phyloP scores from a whole-genome alignment of 225 moss, liverwort and hornwort species.

The Asterella californica region DNA sequence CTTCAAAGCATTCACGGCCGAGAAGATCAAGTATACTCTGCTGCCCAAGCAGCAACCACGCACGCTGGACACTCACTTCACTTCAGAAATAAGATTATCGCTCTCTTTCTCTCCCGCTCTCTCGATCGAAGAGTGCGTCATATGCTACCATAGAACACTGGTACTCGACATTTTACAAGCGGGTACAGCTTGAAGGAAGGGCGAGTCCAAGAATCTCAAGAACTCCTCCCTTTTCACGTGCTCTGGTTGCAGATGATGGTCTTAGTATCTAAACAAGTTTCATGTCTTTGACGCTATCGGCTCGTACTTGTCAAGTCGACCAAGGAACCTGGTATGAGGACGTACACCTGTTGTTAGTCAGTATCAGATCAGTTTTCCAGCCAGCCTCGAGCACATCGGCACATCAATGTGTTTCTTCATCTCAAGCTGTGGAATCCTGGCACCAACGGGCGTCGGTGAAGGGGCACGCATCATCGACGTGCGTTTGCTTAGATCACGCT shows the following conservation, averaged over 20 bases:
- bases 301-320: background rate
- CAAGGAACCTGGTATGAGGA: background rate
- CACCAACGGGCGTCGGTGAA: background rate
- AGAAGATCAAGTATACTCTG: too few relatives aligned
- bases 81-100: too few relatives aligned
- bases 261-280: background rate
- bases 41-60: too few relatives aligned
- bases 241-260: too few relatives aligned
- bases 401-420: background rate
- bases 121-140: too few relatives aligned
- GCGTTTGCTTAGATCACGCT: background rate
- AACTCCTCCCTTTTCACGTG: background rate
- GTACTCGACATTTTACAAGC: background rate
- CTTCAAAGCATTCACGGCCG: too few relatives aligned
- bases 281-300: background rate
- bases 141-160: too few relatives aligned
- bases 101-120: too few relatives aligned
- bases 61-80: too few relatives aligned
- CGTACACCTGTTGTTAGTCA: background rate
- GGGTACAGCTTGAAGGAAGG: too few relatives aligned
- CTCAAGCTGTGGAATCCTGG: background rate
- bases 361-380: background rate
- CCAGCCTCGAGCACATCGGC: background rate
- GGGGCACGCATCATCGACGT: background rate
- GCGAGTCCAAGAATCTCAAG: background rate